A percentile compares a stretch with the other conserved stretches of the same genome.
phyloP scores from a whole-genome alignment of 352 stramenopile species.

The Peronospora belbahrii region DNA sequence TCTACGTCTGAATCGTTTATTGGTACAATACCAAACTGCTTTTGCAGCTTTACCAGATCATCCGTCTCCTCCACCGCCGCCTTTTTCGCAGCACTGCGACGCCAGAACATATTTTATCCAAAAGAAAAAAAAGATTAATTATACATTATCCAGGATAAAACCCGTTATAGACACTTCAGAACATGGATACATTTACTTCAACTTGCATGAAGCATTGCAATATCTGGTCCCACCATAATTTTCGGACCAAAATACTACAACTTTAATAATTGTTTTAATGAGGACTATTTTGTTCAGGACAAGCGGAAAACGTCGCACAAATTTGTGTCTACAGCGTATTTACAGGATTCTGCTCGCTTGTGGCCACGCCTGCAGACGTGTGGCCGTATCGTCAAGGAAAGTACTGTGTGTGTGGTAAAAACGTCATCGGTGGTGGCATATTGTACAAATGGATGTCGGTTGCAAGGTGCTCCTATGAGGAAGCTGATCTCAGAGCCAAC shows the following conservation, averaged over 20 bases:
- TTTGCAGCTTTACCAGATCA: constrained; percentile 55
- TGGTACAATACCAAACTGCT: constrained; percentile 68
- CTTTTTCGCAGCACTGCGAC: constrained; percentile 29
- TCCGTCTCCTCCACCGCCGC: constrained; percentile 20
- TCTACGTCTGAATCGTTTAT: constrained; percentile 65
- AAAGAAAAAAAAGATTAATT: not conserved
- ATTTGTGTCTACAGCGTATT: too few relatives aligned
- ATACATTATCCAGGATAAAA: constrained; percentile 3
- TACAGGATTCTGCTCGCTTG: too few relatives aligned
- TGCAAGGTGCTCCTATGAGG: too few relatives aligned
- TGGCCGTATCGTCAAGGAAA: too few relatives aligned
- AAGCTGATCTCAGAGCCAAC: too few relatives aligned
- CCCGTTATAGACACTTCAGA: constrained; percentile 8
- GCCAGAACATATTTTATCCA: constrained; percentile 47
- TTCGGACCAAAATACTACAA: constrained; percentile 51
- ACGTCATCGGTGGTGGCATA: too few relatives aligned
- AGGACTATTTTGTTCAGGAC: too few relatives aligned
- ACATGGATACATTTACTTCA: constrained; percentile 11
- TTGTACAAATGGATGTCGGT: too few relatives aligned
- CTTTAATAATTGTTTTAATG: too few relatives aligned
- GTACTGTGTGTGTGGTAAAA: too few relatives aligned
- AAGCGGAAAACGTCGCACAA: too few relatives aligned
- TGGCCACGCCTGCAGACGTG: too few relatives aligned
- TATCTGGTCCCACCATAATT: constrained; percentile 34
- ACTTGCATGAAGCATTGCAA: constrained; percentile 30